Percentiles rank a stretch among this genome's conserved stretches.
These are phyloP conservation scores for Ormosia semicastrata DNA, from an alignment of 306 rosid species.

Conservation along the genomic window DNA sequence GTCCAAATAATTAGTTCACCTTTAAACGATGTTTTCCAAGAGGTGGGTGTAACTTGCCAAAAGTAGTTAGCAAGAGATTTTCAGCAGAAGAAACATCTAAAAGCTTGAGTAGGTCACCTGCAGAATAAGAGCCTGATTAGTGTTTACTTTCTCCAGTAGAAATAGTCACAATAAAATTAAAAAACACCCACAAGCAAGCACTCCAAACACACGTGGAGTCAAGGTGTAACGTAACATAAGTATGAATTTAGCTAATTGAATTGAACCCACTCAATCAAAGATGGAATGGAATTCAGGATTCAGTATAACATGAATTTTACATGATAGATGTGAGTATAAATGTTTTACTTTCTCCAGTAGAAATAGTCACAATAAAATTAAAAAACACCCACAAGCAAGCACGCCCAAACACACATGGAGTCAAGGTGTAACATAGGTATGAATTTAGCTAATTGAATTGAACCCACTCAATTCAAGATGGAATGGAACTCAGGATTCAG, in stretches of 20 bases:
- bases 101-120: slow-evolving; percentile 90
- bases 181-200: slow-evolving; percentile 9
- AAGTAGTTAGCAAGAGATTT: slow-evolving; percentile 71
- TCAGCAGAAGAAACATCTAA: slow-evolving; percentile 76
- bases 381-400: not conserved
- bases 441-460: not conserved
- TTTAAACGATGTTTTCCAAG: slow-evolving; percentile 96
- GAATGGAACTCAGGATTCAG: not conserved
- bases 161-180: not conserved
- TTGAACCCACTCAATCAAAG: not conserved
- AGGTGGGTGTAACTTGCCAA: slow-evolving; percentile 94
- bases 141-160: not conserved
- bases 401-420: not conserved
- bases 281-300: not conserved
- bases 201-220: not conserved
- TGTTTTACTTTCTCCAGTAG: not conserved
- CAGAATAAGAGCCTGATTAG: slow-evolving; percentile 26
- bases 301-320: not conserved
- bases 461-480: not conserved
- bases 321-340: not conserved
- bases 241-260: slow-evolving; percentile 4
- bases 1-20: slow-evolving; percentile 48
- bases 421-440: not conserved
- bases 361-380: slow-evolving; percentile 2
- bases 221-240: not conserved